Base-by-base conservation (phyloP, 108 stramenopile species). In the Nitzschia inconspicua region DNA sequence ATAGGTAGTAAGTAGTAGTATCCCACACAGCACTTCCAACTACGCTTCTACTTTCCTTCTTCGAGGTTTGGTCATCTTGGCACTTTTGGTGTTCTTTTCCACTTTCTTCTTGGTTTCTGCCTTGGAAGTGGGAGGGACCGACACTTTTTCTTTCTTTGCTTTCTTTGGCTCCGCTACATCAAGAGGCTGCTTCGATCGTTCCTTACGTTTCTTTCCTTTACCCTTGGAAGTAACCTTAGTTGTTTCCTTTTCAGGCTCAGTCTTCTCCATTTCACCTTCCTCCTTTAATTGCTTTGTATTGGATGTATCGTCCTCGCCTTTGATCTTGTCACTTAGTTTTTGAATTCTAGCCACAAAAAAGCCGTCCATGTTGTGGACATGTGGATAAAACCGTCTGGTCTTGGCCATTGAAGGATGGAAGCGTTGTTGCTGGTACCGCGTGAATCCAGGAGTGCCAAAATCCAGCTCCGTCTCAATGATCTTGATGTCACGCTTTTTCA, bases 321-420 rank as follows among this genome's bases (percentile, higher is more conserved):
- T 54, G 30, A 64, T 75, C 23, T 75, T 70, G 36, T 92, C 87
- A 63, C 87, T 89, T 30, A 96, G 50, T 75, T 98, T 98, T 52
- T 93, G 77, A 55, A 99, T 89, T 77, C 98, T 98, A 14, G 91
- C 93, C 42, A 99, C 97, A 65, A 88, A 99, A 72, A 99, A 99
- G 16, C 99, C 99, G 72, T 99, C 99, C 98, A 99, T 98, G 78
- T 99, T 99, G 84, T 99, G 99, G 29, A 97, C 97, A 66, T 99
- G 99, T 24, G 99, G 99, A 71, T 98, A 98, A 68, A 99, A 98
- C 34, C 99, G 77, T 39, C 96, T 44, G 11, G 97, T 93, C 28
- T 95, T 67, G 7, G 88, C 75, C 64, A 99, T 29, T 35, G 92
- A 93, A 23, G 98, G 97, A 76, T 99, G 99, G 81, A 98, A 99